phyloP scores from a whole-genome alignment of 2,329 filamentous ascomycete genomes.

The Fusarium pininemorale region DNA sequence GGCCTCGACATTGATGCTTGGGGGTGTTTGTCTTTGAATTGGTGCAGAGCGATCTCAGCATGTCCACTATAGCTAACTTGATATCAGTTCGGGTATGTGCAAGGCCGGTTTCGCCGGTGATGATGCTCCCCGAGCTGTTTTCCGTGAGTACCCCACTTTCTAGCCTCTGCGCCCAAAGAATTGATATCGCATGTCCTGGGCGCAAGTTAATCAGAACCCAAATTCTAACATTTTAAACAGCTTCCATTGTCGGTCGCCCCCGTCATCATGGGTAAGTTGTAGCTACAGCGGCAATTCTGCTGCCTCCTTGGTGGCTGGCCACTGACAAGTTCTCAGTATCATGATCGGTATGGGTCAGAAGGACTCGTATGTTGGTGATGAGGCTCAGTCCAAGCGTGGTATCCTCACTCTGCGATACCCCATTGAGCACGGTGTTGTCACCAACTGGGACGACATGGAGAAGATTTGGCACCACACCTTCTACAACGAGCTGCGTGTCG shows the following conservation, averaged over 20 bases:
- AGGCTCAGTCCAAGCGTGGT: slow-evolving; percentile 99
- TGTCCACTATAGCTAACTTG: slow-evolving; percentile 49
- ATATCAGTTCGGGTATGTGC: slow-evolving; percentile 97
- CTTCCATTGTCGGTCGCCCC: slow-evolving; percentile 99
- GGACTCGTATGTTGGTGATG: slow-evolving; percentile 99
- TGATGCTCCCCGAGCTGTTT: slow-evolving; percentile 99
- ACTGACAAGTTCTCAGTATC: slow-evolving; percentile 71
- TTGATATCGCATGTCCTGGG: slow-evolving; percentile 26
- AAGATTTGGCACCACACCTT: slow-evolving; percentile 99
- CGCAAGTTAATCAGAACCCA: slow-evolving; percentile 12
- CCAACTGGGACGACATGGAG: slow-evolving; percentile 99
- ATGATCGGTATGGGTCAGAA: slow-evolving; percentile 99
- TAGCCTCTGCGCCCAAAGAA: slow-evolving; percentile 26
- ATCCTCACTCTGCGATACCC: slow-evolving; percentile 99
- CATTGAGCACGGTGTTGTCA: slow-evolving; percentile 99
- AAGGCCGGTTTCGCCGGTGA: slow-evolving; percentile 99
- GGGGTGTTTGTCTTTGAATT: slow-evolving; percentile 1
- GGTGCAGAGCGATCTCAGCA: background rate
- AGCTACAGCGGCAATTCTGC: slow-evolving; percentile 8
- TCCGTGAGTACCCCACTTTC: slow-evolving; percentile 80
- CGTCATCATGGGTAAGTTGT: slow-evolving; percentile 97
- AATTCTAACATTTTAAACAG: slow-evolving; percentile 62
- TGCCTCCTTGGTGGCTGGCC: slow-evolving; percentile 20
- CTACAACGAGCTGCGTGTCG: slow-evolving; percentile 99
- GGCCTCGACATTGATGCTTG: slow-evolving; percentile 21